Evolutionary conservation across 257 asterid species (phyloP).

Genomic region (Capsicum pubescens): DNA sequence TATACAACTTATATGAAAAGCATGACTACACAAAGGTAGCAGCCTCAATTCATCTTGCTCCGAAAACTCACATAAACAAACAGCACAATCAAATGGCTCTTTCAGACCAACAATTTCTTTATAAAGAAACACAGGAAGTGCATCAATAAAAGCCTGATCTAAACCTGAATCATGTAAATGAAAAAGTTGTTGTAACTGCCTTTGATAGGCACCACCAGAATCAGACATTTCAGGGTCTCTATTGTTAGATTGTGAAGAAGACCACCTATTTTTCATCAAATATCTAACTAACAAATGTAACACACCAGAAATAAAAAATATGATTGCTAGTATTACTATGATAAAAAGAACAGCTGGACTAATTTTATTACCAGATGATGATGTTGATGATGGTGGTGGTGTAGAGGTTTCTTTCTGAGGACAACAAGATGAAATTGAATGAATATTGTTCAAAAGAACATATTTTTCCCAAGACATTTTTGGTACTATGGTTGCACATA

Average conservation of each 20-base stretch:
- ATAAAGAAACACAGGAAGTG: slow-evolving; percentile 81
- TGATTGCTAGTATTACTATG: slow-evolving; percentile 56
- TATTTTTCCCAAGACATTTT: slow-evolving; percentile 52
- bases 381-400: slow-evolving; percentile 16
- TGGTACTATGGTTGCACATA: slow-evolving; percentile 29
- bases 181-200: slow-evolving; percentile 86
- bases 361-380: slow-evolving; percentile 58
- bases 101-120: slow-evolving; percentile 68
- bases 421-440: neutral
- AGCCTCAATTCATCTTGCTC: slow-evolving; percentile 70
- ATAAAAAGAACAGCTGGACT: slow-evolving; percentile 67
- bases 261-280: slow-evolving; percentile 56
- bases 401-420: slow-evolving; percentile 5
- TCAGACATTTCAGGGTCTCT: slow-evolving; percentile 47
- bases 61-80: slow-evolving; percentile 81
- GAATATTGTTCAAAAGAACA: slow-evolving; percentile 27
- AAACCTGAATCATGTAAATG: slow-evolving; percentile 84
- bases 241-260: slow-evolving; percentile 37
- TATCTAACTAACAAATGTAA: slow-evolving; percentile 65
- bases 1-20: slow-evolving; percentile 87
- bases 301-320: slow-evolving; percentile 65
- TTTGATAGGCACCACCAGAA: slow-evolving; percentile 63
- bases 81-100: slow-evolving; percentile 94
- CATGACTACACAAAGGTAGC: slow-evolving; percentile 86
- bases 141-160: slow-evolving; percentile 78